phyloP scores from a whole-genome alignment of 2,329 filamentous ascomycete species.

The Stachybotrys chlorohalonatus region DNA sequence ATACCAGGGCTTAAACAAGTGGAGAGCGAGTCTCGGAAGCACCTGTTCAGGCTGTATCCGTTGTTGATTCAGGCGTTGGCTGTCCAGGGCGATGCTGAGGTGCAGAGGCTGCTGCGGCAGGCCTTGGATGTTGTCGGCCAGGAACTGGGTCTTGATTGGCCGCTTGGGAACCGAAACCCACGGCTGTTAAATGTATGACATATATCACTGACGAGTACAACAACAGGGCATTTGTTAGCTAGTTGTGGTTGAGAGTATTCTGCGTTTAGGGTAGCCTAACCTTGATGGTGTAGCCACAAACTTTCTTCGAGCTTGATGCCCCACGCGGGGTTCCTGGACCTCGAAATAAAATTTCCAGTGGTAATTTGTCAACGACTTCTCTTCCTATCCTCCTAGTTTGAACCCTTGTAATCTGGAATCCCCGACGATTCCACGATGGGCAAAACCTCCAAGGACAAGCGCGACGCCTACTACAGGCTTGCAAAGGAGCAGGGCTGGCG shows the following conservation, averaged over 20 bases:
- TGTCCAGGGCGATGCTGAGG: conserved; percentile 48
- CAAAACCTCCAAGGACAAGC: conserved; percentile 97
- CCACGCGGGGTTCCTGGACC: neutral
- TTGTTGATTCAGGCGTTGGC: conserved; percentile 58
- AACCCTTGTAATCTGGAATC: neutral
- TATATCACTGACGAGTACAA: neutral
- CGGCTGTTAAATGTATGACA: conserved; percentile 1
- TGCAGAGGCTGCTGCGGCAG: conserved; percentile 47
- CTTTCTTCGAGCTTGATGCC: neutral
- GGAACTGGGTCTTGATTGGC: conserved; percentile 25
- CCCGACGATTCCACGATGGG: conserved; percentile 62
- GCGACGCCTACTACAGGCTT: conserved; percentile 93
- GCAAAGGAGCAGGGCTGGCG: conserved; percentile 99
- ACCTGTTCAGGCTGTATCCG: conserved; percentile 74
- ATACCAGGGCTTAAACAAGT: conserved; percentile 47
- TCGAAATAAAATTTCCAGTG: neutral
- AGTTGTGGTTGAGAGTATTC: neutral
- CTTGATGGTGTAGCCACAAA: neutral
- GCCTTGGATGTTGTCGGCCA: conserved; percentile 54
- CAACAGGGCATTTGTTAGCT: neutral
- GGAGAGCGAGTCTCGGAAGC: conserved; percentile 56
- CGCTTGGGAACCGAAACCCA: neutral
- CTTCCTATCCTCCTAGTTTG: neutral
- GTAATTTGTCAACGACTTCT: neutral
- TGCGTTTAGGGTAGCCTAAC: neutral